Percentiles rank a stretch among this genome's conserved stretches.
Evolutionary conservation across 2,329 filamentous ascomycete genomes (phyloP).

Genomic region (Macrophomina tecta): DNA sequence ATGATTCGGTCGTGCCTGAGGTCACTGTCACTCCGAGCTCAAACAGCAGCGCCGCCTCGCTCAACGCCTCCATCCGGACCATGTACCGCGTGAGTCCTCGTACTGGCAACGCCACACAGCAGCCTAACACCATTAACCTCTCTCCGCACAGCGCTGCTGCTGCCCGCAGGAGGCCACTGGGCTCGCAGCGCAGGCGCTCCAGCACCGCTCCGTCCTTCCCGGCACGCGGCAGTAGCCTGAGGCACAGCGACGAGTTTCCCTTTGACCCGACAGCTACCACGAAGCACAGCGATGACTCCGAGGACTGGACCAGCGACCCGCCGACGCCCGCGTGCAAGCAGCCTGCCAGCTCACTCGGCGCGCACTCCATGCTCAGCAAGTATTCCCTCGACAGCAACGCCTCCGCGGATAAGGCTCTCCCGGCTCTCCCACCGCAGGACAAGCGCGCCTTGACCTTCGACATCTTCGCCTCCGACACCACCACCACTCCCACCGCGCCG

Average conservation of each 20-base stretch:
- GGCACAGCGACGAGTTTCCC: constrained; percentile 4
- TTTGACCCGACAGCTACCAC: not conserved
- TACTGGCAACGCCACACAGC: not conserved
- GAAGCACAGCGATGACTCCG: not conserved
- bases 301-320: not conserved
- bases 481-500: not conserved
- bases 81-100: constrained; percentile 1
- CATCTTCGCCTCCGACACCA: not conserved
- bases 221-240: not conserved
- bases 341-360: not conserved
- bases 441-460: not conserved
- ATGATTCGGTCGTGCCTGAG: not conserved
- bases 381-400: not conserved
- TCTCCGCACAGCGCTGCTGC: not conserved
- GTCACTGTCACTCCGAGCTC: not conserved
- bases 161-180: not conserved
- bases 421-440: not conserved
- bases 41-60: constrained; percentile 5
- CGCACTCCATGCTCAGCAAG: not conserved
- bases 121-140: not conserved
- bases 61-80: constrained; percentile 8
- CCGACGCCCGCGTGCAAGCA: not conserved
- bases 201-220: not conserved
- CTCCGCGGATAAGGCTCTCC: constrained; percentile 3
- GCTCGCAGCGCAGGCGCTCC: not conserved